Conservation (phyloP, 768 basidiomycete species). For the Leucocoprinus sp. region DNA sequence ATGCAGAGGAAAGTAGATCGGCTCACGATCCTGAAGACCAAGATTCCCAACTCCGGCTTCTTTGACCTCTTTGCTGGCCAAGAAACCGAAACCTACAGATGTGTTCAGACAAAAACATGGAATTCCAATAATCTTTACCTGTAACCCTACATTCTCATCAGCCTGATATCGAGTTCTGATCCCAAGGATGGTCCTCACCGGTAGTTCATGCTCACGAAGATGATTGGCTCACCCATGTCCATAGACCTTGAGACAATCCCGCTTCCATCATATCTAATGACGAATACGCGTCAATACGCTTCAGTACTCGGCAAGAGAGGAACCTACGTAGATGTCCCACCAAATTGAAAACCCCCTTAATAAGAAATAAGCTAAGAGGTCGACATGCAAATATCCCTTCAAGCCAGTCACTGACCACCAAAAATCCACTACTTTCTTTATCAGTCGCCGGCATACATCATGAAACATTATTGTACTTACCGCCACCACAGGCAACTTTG, state of each 20-base stretch:
- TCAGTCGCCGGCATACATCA: too few relatives aligned
- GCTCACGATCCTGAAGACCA: constrained; percentile 59
- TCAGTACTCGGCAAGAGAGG: background rate
- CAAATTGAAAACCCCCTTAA: constrained; percentile 35
- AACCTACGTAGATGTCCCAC: constrained; percentile 25
- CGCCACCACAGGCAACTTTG: constrained; percentile 45
- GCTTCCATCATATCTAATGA: constrained; percentile 35
- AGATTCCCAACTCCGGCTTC: constrained; percentile 49
- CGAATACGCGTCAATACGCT: background rate
- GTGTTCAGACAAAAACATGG: too few relatives aligned
- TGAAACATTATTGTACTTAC: constrained; percentile 23
- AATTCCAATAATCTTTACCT: constrained; percentile 5
- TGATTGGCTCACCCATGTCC: constrained; percentile 31
- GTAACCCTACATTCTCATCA: constrained; percentile 11
- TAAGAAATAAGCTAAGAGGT: background rate
- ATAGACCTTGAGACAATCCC: constrained; percentile 39
- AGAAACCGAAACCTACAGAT: constrained; percentile 49
- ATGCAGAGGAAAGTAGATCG: too few relatives aligned
- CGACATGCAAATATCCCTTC: background rate
- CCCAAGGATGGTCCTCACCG: constrained; percentile 16
- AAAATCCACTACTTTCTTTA: constrained; percentile 36
- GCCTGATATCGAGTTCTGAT: background rate
- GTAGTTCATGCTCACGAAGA: constrained; percentile 53
- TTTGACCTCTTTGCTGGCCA: constrained; percentile 43
- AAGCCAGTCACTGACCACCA: constrained; percentile 25